Percentiles rank a stretch among this genome's conserved stretches.
These are phyloP conservation scores for Hirschfeldia incana DNA, from an alignment of 345 rosid species.

Conservation along the genomic window DNA sequence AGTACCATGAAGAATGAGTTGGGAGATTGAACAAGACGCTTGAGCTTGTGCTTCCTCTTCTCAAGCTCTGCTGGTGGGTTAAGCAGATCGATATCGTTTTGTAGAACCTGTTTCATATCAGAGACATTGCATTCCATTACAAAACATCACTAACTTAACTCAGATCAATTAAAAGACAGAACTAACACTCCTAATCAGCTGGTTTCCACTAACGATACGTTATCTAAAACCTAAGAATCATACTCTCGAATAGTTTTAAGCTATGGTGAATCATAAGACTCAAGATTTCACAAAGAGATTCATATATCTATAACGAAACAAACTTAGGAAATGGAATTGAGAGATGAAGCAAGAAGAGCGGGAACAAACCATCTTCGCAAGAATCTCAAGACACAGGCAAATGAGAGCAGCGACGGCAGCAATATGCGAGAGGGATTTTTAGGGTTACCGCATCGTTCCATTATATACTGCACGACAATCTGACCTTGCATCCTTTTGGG, in stretches of 20 bases:
- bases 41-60: constrained; percentile 85
- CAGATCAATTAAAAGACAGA: background rate
- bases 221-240: background rate
- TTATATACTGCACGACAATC: background rate
- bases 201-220: background rate
- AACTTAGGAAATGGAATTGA: background rate
- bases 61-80: constrained; percentile 78
- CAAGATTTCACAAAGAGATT: background rate
- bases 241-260: too few relatives aligned
- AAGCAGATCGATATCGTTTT: constrained; percentile 69
- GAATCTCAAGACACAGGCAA: constrained; percentile 16
- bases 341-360: background rate
- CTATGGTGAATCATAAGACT: too few relatives aligned
- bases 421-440: constrained; percentile 14
- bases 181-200: background rate
- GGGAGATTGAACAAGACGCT: constrained; percentile 74
- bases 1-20: constrained; percentile 75
- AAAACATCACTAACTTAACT: background rate
- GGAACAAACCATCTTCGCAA: constrained; percentile 36
- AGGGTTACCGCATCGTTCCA: constrained; percentile 16
- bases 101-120: constrained; percentile 50
- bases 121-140: background rate
- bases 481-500: background rate
- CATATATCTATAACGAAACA: too few relatives aligned
- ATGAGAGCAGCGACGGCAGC: constrained; percentile 5